Evolutionary conservation across 2,329 filamentous ascomycete genomes (phyloP), one percentile per base, ranked within the genome.

Genomic region (Botryotinia convoluta): DNA sequence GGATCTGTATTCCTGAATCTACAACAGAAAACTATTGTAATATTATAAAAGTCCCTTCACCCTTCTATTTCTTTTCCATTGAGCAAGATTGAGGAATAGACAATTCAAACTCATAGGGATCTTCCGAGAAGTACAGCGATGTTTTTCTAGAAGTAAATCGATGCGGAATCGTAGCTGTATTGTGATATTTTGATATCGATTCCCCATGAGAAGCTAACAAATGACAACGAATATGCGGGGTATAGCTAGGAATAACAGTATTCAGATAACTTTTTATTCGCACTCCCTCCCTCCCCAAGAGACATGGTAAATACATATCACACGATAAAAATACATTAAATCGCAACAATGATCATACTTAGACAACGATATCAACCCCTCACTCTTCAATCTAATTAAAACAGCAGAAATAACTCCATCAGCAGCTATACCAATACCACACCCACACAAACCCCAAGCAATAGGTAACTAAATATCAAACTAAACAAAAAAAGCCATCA

Each of bases 21-120:
- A 26, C 4, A 1, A 2, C 5, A 7, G 26, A n/a, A 14, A 51
- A 14, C 0, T 51, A 18, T 9, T 32, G 0, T 20, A 10, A 2
- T 1, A 32, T 6, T 32, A 59, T 20, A 20, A 32, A 32, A 20
- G 0, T 10, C 6, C 9, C 18, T 59, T 32, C 4, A 10, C 16
- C 18, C 51, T 29, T 29, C 4, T 18, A 4, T 32, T 59, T 22
- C 0, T 8, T 22, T 59, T 59, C 4, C 9, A 4, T 1, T 20
- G 7, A 20, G 18, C 29, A 35, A 59, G 1, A 20, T 20, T 54
- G 1, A n/a, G 12, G 5, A 1, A 51, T 20, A 10, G 29, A 35
- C 6, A 59, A 22, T 32, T 20, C 16, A 10, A 35, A 18, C 16
- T 20, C 29, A 3, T 32, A 12, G 54, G 29, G 3, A 35, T 20